Conservation (phyloP, 1,284 basidiomycete species). For the Marasmius sp. region DNA sequence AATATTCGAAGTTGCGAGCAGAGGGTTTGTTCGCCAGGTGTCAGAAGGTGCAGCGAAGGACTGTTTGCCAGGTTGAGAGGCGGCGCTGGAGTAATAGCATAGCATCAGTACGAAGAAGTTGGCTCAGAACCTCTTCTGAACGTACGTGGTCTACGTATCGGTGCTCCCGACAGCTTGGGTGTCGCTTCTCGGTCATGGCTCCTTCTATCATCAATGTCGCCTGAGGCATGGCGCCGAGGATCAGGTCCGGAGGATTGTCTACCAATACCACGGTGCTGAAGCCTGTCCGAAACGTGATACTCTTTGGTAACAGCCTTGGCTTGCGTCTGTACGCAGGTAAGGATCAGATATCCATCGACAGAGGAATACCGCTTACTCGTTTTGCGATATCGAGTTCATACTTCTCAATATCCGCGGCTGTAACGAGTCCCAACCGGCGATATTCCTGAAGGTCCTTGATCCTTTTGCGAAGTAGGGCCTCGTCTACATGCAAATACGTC, state of each 20-base stretch:
- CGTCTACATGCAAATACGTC: slow-evolving; percentile 52
- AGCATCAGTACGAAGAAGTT: not conserved
- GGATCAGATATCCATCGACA: slow-evolving; percentile 1
- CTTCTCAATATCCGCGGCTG: slow-evolving; percentile 84
- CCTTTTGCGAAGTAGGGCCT: slow-evolving; percentile 79
- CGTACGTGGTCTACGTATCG: slow-evolving; percentile 51
- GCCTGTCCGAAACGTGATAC: slow-evolving; percentile 51
- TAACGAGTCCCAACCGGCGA: slow-evolving; percentile 80
- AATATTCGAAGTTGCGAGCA: slow-evolving; percentile 87
- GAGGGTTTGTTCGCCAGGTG: slow-evolving; percentile 82
- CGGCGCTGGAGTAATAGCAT: slow-evolving; percentile 43
- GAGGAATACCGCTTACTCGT: slow-evolving; percentile 49
- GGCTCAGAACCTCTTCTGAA: slow-evolving; percentile 2
- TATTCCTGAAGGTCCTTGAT: slow-evolving; percentile 90
- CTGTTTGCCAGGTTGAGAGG: slow-evolving; percentile 87
- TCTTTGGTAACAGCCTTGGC: slow-evolving; percentile 62
- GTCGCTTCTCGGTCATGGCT: slow-evolving; percentile 61
- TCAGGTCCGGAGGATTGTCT: slow-evolving; percentile 61
- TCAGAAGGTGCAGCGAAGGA: slow-evolving; percentile 84
- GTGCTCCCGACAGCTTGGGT: slow-evolving; percentile 45
- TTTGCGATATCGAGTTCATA: slow-evolving; percentile 78
- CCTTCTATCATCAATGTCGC: slow-evolving; percentile 50
- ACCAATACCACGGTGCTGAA: slow-evolving; percentile 42
- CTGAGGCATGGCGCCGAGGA: slow-evolving; percentile 42
- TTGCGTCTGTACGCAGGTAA: slow-evolving; percentile 43